Base-by-base conservation (phyloP, 2,329 filamentous ascomycete genomes). In the Sclerotinia nivalis region DNA sequence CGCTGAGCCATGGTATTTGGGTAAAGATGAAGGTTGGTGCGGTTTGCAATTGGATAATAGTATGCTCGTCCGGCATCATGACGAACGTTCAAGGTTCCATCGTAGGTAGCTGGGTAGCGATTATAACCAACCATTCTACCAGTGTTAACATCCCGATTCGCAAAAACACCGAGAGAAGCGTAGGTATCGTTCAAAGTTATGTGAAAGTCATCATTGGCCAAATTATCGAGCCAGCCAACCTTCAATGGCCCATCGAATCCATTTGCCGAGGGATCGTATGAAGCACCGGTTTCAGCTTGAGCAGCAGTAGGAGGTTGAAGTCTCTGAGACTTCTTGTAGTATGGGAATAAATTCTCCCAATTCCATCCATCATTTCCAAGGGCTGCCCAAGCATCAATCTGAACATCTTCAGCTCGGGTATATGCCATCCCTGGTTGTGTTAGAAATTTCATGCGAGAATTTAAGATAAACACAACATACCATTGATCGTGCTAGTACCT, bases 1-100 rank as follows among this genome's bases (percentile, higher is more conserved):
- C 67, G 68, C 25, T 73, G 70, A 34, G 72, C 73, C 15, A 40
- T 45, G 6, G 73, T 73, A 47, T 72, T 70, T 9, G 65, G 52
- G 61, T 66, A 73, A 18, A 75, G 47, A 37, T 77, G 77, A 9
- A 84, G 76, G 68, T 84, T 84, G 1, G 74, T 72, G 40, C 81
- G 76, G 22, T 75, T 72, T 31, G 78, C 77, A 5, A 83, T 72
- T 0, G 80, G 80, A 70, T 80, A 81, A 69, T 80, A 80, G 72
- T 81, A 84, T 1, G 83, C 81, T 22, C 79, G 78, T 8, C 80
- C 82, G 2, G 82, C 77, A 67, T 84, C 82, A 70, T 78, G 79
- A 4, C 82, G 79, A n/a, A 79, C 60, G 55, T 83, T 78, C 0
- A 71, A 70, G 13, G 77, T 75, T 5, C 77, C 75, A 61, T 84